These are phyloP conservation scores for Mucor circinelloides DNA, from an alignment of 371 early-diverging fungal species.

Conservation along the genomic window DNA sequence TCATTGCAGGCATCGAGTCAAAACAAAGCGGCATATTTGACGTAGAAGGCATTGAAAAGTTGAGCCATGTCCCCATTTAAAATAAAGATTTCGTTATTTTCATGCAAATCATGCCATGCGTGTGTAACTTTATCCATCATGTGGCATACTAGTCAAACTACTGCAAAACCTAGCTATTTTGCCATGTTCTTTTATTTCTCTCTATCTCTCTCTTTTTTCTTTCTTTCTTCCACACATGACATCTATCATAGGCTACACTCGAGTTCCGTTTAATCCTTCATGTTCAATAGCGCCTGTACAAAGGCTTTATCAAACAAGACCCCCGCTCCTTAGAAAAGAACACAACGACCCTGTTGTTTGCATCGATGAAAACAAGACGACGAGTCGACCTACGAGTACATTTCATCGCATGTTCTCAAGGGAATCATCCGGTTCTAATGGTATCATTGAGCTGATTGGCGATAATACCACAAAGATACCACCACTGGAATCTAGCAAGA, in stretches of 20 bases:
- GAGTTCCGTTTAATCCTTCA: constrained; percentile 14
- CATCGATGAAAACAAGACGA: neutral
- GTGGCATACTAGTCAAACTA: neutral
- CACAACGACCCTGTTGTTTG: neutral
- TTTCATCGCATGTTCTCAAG: constrained; percentile 23
- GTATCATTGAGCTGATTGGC: constrained; percentile 17
- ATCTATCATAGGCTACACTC: constrained; percentile 22
- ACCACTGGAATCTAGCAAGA: neutral
- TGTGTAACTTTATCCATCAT: constrained; percentile 5
- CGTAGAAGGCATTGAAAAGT: constrained; percentile 49
- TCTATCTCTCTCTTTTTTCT: constrained; percentile 1
- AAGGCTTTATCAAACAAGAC: neutral
- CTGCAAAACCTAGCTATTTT: neutral
- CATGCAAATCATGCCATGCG: constrained; percentile 1
- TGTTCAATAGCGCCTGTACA: constrained; percentile 18
- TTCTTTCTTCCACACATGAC: constrained; percentile 10
- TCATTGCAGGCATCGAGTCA: constrained; percentile 52
- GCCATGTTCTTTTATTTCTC: neutral
- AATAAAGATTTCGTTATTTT: neutral
- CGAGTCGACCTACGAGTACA: neutral
- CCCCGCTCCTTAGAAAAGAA: neutral
- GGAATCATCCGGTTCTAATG: constrained; percentile 5
- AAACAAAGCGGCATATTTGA: constrained; percentile 51
- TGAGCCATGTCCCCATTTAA: constrained; percentile 26
- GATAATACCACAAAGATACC: constrained; percentile 1